A percentile compares a stretch with the other conserved stretches of the same genome.
These are phyloP conservation scores for Aristolochia contorta DNA, from an alignment of 164 flowering plant genomes.

Conservation along the genomic window DNA sequence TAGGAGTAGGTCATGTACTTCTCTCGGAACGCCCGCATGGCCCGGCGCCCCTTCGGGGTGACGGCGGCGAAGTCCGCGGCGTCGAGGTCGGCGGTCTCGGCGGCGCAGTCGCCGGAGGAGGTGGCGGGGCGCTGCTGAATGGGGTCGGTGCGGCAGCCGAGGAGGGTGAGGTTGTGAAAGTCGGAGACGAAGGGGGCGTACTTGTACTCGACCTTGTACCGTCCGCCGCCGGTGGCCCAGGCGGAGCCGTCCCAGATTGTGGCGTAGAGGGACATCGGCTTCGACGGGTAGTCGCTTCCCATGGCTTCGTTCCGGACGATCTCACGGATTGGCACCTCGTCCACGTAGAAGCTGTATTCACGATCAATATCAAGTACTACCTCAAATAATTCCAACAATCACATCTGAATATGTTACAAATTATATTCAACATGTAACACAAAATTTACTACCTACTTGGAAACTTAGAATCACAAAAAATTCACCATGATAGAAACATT, in stretches of 20 bases:
- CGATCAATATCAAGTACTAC: no score
- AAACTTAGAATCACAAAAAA: no score
- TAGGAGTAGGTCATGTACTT: constrained; percentile 77
- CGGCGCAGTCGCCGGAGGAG: constrained; percentile 19
- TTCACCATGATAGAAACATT: no score
- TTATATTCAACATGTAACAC: no score
- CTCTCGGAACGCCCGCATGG: constrained; percentile 59
- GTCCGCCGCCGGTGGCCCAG: constrained; percentile 92
- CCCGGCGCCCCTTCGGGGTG: constrained; percentile 25
- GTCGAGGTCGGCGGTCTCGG: constrained; percentile 15
- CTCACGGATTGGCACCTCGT: constrained; percentile 78
- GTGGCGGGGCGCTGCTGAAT: constrained; percentile 25
- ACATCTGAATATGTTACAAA: no score
- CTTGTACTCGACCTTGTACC: constrained; percentile 57
- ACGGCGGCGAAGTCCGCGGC: constrained; percentile 29
- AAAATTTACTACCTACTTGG: no score
- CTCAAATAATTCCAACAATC: no score
- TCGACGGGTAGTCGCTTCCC: constrained; percentile 83
- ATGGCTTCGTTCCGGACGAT: constrained; percentile 47
- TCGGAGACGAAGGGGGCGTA: constrained; percentile 72
- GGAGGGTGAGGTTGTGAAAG: constrained; percentile 46
- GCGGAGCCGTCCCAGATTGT: constrained; percentile 94
- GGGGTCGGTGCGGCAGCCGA: constrained; percentile 65
- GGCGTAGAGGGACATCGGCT: constrained; percentile 87
- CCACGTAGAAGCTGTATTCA: constrained; percentile 77